Evolutionary conservation across 495 filamentous ascomycete species (phyloP).

Genomic region (Xylaria bambusicola): DNA sequence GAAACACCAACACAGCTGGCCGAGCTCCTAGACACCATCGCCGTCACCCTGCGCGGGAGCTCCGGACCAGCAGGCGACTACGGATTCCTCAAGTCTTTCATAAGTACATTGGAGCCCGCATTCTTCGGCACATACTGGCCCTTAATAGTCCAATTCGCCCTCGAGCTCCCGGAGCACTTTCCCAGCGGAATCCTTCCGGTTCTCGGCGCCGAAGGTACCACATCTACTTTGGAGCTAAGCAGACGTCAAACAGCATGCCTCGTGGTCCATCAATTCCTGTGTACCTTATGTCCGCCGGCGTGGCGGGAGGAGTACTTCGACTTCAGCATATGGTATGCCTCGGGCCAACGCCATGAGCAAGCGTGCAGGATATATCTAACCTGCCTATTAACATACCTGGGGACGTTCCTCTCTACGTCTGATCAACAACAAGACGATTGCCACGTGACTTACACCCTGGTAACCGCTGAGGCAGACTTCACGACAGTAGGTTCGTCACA

Average conservation of each 20-base stretch:
- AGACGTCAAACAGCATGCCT: constrained; percentile 16
- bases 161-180: constrained; percentile 12
- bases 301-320: constrained; percentile 27
- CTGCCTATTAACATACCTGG: constrained; percentile 21
- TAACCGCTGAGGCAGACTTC: background rate
- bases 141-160: constrained; percentile 10
- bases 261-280: constrained; percentile 26
- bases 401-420: background rate
- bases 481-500: background rate
- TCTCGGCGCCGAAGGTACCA: background rate
- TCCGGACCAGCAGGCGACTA: background rate
- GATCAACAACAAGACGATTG: background rate
- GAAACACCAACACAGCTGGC: constrained; percentile 38
- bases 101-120: background rate
- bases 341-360: constrained; percentile 23
- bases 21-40: constrained; percentile 43
- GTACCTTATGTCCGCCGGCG: constrained; percentile 12
- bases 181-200: no score
- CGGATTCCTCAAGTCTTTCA: background rate
- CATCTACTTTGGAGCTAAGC: constrained; percentile 4
- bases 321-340: constrained; percentile 29
- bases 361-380: constrained; percentile 23
- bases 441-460: background rate
- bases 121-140: constrained; percentile 15
- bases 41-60: constrained; percentile 9